Base-by-base conservation (phyloP, 257 asterid species). In the Nicotiana sylvestris region DNA sequence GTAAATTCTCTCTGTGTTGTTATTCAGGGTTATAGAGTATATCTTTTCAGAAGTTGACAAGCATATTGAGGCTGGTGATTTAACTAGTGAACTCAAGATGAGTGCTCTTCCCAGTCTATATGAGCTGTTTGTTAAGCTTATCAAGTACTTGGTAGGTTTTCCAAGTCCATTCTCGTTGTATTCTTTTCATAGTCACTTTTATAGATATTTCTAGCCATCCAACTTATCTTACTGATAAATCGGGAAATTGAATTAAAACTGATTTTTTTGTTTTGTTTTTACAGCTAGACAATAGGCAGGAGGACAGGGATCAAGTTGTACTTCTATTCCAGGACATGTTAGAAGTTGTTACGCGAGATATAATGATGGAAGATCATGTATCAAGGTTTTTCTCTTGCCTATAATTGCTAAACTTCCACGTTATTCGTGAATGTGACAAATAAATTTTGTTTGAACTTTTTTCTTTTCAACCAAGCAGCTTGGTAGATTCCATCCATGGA, bases 291-390 rank as follows among this genome's bases (percentile, higher is more conserved):
- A 96, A 96, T 83, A 91, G 93, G 88, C 97, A 83, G 82, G 98
- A 93, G 87, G 98, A 96, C 33, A 91, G 98, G 91, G 99, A 96
- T 90, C 98, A 90, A 84, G 97, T 96, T 87, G 98, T 96, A 83
- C 92, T 96, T 88, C 98, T 96, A 85, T 93, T 96, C 93, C 99
- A 96, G 90, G 99, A 96, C 85, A 93, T 96, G 99, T 91, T 96
- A 78, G 99, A 96, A 91, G 98, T 96, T 37, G 98, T 96, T 87
- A 90, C 97, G 39, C 91, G 96, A 85, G 99, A 96, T 85, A 94
- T 96, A 85, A 96, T 95, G 99, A 87, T 87, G 95, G 99, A 94
- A 89, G 99, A 94, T 87, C 97, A 89, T 33, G 85, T 92, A 87
- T 91, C 98, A 72, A 92, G 89, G 99, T 94, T 91, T 85, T 81